Percentiles rank a stretch among this genome's conserved stretches.
phyloP scores from a whole-genome alignment of 1,139 yeast species.

The Martiniozyma asiatica region DNA sequence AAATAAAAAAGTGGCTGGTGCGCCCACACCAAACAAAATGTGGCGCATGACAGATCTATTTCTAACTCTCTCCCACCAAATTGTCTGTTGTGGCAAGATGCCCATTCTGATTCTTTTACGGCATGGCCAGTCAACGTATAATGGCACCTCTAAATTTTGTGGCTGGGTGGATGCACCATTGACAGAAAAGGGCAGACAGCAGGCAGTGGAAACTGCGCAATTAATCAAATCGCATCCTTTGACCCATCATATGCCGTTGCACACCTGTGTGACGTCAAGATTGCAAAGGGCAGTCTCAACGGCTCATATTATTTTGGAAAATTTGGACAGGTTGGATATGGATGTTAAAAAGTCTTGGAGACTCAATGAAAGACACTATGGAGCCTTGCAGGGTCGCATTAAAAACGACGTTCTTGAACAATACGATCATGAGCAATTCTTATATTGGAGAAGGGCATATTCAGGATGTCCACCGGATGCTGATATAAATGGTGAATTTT shows the following conservation, averaged over 20 bases:
- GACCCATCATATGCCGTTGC: constrained; percentile 27
- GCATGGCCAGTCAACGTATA: constrained; percentile 71
- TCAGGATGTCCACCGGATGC: constrained; percentile 52
- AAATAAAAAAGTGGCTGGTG: too few species aligned
- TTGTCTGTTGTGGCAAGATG: constrained; percentile 6
- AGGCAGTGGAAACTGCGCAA: constrained; percentile 49
- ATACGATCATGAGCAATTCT: constrained; percentile 49
- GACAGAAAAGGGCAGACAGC: constrained; percentile 47
- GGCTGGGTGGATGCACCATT: constrained; percentile 76
- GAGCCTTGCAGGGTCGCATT: constrained; percentile 59
- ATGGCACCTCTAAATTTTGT: constrained; percentile 58
- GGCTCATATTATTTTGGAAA: constrained; percentile 44
- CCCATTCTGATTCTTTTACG: constrained; percentile 38
- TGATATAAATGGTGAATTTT: constrained; percentile 28
- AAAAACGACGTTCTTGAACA: constrained; percentile 40
- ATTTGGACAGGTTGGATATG: constrained; percentile 32
- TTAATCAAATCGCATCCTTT: constrained; percentile 31
- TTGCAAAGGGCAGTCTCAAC: constrained; percentile 57
- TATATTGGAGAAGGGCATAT: constrained; percentile 56
- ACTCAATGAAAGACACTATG: constrained; percentile 70
- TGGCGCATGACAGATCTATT: too few species aligned
- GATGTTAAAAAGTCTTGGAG: constrained; percentile 53
- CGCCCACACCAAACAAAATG: too few species aligned
- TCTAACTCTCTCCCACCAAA: neutral
- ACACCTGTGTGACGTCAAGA: constrained; percentile 52